These are phyloP conservation scores for Epichloe baconii DNA, from an alignment of 2,329 filamentous ascomycete genomes.

Conservation along the genomic window DNA sequence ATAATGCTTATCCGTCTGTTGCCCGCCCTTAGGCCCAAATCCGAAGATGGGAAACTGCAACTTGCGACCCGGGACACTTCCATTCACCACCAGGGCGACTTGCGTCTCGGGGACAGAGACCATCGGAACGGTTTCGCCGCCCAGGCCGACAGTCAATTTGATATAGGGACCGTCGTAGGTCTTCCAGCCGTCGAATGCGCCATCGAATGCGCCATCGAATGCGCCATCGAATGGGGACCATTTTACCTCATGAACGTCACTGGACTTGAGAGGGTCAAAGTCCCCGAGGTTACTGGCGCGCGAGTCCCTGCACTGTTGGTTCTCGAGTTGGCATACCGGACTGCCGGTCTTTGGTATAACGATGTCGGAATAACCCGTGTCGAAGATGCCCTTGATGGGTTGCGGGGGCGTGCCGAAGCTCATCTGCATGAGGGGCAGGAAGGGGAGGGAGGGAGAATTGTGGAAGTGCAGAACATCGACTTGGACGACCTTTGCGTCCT, in stretches of 20 bases:
- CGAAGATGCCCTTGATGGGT: neutral
- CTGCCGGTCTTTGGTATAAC: neutral
- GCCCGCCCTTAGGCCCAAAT: neutral
- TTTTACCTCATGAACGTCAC: neutral
- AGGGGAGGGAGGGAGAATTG: neutral
- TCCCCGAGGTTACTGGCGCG: neutral
- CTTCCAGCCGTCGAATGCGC: rapidly evolving
- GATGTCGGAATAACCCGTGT: neutral
- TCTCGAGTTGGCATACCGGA: neutral
- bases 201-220: neutral
- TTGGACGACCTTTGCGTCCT: neutral
- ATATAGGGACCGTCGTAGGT: neutral
- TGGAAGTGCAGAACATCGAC: neutral
- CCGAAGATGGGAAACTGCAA: neutral
- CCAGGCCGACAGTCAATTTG: neutral
- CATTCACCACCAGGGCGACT: neutral
- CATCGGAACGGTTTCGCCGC: too few relatives aligned
- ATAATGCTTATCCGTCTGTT: neutral
- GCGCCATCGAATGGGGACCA: neutral
- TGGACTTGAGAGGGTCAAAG: neutral
- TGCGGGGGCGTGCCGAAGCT: neutral
- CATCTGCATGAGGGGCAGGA: neutral
- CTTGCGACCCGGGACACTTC: neutral
- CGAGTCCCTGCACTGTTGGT: neutral
- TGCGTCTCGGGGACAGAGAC: neutral